phyloP scores from a whole-genome alignment of 2,329 filamentous ascomycete genomes.

The Apiospora hydei region DNA sequence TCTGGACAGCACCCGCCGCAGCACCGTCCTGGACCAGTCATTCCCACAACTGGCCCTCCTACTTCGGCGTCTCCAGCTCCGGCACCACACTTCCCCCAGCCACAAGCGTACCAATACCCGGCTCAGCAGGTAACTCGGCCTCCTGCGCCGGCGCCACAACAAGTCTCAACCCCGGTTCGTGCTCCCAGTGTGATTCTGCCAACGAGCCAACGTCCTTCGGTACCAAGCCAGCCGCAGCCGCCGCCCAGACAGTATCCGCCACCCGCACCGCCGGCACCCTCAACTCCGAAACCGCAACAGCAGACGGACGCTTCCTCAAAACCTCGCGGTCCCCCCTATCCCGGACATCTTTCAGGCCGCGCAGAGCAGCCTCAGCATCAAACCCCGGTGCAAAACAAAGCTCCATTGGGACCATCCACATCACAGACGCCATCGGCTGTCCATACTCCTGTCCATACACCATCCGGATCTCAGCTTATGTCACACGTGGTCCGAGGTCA shows the following conservation, averaged over 20 bases:
- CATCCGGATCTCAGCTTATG: constrained; percentile 32
- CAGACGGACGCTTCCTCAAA: constrained; percentile 27
- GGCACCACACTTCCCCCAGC: constrained; percentile 32
- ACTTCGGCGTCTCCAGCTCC: constrained; percentile 28
- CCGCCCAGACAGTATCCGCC: neutral
- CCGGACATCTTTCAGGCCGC: constrained; percentile 31
- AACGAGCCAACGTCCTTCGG: constrained; percentile 23
- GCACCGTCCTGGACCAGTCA: constrained; percentile 30
- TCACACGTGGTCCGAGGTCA: constrained; percentile 44
- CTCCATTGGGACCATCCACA: neutral
- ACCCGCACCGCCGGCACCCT: neutral
- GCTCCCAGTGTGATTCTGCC: constrained; percentile 12
- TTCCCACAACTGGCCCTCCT: constrained; percentile 24
- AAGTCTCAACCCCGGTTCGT: constrained; percentile 23
- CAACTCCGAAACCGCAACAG: constrained; percentile 19
- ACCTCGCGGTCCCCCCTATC: constrained; percentile 39
- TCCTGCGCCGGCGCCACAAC: constrained; percentile 21
- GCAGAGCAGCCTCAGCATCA: constrained; percentile 8
- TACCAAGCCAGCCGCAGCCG: constrained; percentile 17
- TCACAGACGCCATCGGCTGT: constrained; percentile 26
- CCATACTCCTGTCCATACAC: constrained; percentile 35
- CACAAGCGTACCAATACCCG: constrained; percentile 31
- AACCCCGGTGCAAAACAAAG: neutral
- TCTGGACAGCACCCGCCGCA: constrained; percentile 36
- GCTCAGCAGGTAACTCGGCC: constrained; percentile 32